phyloP scores from a whole-genome alignment of 495 filamentous ascomycete species.

The Trichoderma asperelloides region DNA sequence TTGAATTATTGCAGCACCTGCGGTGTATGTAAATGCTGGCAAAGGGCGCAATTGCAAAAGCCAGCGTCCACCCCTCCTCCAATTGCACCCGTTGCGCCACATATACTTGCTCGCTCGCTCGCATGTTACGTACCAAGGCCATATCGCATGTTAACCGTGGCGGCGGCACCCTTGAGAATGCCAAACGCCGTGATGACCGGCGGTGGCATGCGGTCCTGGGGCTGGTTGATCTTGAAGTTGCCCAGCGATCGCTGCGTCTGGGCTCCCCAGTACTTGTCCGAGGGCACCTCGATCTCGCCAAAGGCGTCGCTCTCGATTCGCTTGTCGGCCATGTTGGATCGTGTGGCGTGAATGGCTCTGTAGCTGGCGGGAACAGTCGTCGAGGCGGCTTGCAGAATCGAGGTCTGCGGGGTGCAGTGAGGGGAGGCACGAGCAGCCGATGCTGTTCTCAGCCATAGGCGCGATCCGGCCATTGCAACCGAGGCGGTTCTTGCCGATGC shows the following conservation, averaged over 20 bases:
- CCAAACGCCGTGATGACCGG: slow-evolving; percentile 89
- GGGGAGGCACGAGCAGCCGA: background rate
- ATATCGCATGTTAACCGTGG: slow-evolving; percentile 89
- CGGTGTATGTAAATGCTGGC: too few relatives aligned
- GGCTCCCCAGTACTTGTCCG: slow-evolving; percentile 97
- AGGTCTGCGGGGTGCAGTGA: background rate
- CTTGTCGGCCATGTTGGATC: slow-evolving; percentile 43
- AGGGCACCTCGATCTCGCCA: slow-evolving; percentile 84
- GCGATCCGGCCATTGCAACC: background rate
- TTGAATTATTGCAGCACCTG: too few relatives aligned
- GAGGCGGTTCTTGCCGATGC: slow-evolving; percentile 9
- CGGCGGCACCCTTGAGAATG: slow-evolving; percentile 94
- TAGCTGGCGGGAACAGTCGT: slow-evolving; percentile 12
- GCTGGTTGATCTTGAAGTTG: slow-evolving; percentile 99
- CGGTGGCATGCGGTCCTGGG: slow-evolving; percentile 95
- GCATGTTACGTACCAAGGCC: slow-evolving; percentile 66
- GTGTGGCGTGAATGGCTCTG: slow-evolving; percentile 39
- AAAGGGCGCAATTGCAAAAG: too few relatives aligned
- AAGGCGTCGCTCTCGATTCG: slow-evolving; percentile 94
- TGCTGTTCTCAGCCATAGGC: background rate
- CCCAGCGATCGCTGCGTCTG: slow-evolving; percentile 95
- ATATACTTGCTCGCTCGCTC: too few relatives aligned
- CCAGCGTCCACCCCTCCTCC: too few relatives aligned
- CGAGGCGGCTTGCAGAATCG: background rate
- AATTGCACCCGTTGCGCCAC: too few relatives aligned